phyloP scores from a whole-genome alignment of 78 protist species.

The Trichosphaerium sp. region DNA sequence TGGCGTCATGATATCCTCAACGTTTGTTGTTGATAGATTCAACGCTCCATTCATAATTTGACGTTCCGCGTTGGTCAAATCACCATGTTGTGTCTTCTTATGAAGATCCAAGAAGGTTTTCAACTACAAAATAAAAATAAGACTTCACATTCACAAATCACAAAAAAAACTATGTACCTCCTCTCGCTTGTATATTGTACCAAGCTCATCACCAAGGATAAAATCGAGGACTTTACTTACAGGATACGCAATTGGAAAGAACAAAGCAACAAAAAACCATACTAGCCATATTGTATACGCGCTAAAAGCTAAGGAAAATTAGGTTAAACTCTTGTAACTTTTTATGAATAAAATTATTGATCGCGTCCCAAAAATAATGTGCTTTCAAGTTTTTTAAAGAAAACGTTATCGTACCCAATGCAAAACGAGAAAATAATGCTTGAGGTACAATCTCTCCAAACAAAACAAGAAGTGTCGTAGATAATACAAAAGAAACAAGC shows the following conservation, averaged over 20 bases:
- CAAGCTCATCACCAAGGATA: constrained; percentile 71
- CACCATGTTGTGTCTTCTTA: constrained; percentile 18
- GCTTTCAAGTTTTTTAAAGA: no score
- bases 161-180: constrained; percentile 10
- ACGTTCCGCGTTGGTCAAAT: constrained; percentile 46
- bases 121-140: constrained; percentile 10
- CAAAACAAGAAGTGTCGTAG: constrained; percentile 59
- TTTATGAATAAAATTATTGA: no score
- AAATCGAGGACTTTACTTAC: constrained; percentile 58
- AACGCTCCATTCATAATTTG: constrained; percentile 58
- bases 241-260: constrained; percentile 59
- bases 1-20: constrained; percentile 63
- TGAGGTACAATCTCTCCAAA: constrained; percentile 87
- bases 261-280: constrained; percentile 28
- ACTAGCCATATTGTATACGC: constrained; percentile 43
- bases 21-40: constrained; percentile 35
- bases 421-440: constrained; percentile 63
- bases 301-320: constrained; percentile 61
- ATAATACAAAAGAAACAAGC: constrained; percentile 41
- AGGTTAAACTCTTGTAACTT: no score
- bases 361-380: no score
- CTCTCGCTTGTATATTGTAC: constrained; percentile 51
- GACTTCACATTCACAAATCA: background rate
- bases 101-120: constrained; percentile 54
- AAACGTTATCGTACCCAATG: no score